Base-by-base conservation (phyloP, 192 early-diverging fungal genomes). In the Podila epigama region DNA sequence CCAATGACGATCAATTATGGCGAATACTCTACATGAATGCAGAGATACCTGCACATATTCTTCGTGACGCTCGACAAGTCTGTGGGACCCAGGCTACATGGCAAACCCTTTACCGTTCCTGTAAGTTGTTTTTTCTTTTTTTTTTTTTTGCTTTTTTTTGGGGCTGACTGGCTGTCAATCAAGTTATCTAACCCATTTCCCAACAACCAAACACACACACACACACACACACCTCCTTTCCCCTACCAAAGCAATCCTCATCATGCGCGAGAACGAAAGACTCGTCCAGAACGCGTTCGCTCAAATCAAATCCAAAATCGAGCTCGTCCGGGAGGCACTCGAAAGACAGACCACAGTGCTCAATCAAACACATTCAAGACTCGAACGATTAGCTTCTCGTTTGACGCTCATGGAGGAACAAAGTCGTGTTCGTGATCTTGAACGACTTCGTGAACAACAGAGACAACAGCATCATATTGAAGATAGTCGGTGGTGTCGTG, bases 1-100 rank as follows among this genome's bases (percentile, higher is more conserved):
- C 71, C 20, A 75, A 75, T 31, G 71, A 61, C 12, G 71, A 75
- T 55, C 71, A 75, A 27, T 35, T 75, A 2, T 75, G 71, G 71
- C 25, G 42, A 32, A 16, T 50, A 20, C 33, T 66, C 11, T 51
- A 52, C 4, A 16, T 63, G 3, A 27, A 42, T 11, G 32, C 57
- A 0, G 12, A 44, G 6, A 59, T 73, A 2, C 56, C 64, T 0
- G 27, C 57, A 4, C 27, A 33, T 20, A 42, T 67, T 29, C 25
- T 75, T 40, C 39, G 53, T 4, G 59, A 75, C 18, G 59, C 71
- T 1, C 57, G 48, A 28, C 52, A 33, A 28, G 13, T 22, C 18
- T 65, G 62, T 44, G 71, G 58, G 11, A 39, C 13, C 8, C 29
- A 48, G 0, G 36, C 36, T 25, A 58, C 40, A 10, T 58, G 60